These are phyloP conservation scores for Microdochium nivale DNA, from an alignment of 2,329 filamentous ascomycete species.

Conservation along the genomic window DNA sequence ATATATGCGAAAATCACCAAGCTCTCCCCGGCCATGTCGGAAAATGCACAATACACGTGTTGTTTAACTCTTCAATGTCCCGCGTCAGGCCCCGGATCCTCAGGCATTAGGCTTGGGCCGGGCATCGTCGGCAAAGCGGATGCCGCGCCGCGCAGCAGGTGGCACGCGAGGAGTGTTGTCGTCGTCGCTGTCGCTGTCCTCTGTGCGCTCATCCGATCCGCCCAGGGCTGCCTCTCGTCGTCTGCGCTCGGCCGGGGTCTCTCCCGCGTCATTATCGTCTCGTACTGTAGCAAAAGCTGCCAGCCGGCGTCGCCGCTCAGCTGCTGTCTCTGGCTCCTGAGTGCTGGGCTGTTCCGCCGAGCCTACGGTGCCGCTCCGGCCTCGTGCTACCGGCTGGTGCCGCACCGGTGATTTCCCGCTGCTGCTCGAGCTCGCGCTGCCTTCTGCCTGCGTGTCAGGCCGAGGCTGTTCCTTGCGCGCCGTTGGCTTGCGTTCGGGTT, in stretches of 20 bases:
- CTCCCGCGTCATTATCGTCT: slow-evolving; percentile 37
- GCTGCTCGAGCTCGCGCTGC: neutral
- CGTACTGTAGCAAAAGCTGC: slow-evolving; percentile 38
- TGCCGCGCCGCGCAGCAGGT: slow-evolving; percentile 39
- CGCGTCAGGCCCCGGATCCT: neutral
- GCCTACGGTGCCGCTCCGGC: neutral
- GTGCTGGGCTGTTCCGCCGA: slow-evolving; percentile 15
- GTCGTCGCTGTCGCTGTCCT: slow-evolving; percentile 45
- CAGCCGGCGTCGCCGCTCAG: slow-evolving; percentile 59
- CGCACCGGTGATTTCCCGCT: neutral
- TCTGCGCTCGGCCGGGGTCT: slow-evolving; percentile 68
- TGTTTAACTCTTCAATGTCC: no score
- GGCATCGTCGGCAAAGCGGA: slow-evolving; percentile 49
- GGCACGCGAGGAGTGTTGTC: slow-evolving; percentile 47
- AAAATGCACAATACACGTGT: no score
- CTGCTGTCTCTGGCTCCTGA: slow-evolving; percentile 55
- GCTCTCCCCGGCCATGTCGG: no score
- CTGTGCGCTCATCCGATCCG: slow-evolving; percentile 32
- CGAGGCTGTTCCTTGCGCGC: neutral
- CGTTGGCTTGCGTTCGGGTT: neutral
- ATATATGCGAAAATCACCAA: no score
- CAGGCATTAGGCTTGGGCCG: slow-evolving; percentile 10
- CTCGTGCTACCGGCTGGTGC: neutral
- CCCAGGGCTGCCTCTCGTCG: slow-evolving; percentile 68
- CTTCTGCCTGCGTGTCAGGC: neutral